A percentile compares a stretch with the other conserved stretches of the same genome.
Conservation (phyloP, 2,329 filamentous ascomycete genomes). For the Daldinia sp. region DNA sequence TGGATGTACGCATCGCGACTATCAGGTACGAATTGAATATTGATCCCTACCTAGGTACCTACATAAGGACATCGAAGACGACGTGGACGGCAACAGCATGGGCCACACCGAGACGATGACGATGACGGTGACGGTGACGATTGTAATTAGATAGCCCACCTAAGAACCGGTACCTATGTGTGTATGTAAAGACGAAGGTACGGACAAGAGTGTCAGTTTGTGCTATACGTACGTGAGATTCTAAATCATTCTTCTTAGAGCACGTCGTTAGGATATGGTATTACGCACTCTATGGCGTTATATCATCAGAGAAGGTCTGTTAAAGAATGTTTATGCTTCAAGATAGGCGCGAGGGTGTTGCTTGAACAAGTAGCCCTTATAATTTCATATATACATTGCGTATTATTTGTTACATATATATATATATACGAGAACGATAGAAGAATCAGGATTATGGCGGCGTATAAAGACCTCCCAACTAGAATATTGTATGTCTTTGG, state of each 20-base stretch:
- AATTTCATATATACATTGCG: neutral
- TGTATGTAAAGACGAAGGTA: neutral
- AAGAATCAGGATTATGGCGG: neutral
- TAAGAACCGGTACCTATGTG: too few relatives aligned
- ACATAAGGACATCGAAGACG: neutral
- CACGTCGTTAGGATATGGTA: neutral
- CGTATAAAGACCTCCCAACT: neutral
- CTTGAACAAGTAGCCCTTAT: too few relatives aligned
- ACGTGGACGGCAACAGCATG: neutral
- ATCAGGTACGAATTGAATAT: conserved; percentile 1
- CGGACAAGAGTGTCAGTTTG: neutral
- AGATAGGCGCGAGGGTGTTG: too few relatives aligned
- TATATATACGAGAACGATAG: neutral
- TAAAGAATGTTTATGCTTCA: too few relatives aligned
- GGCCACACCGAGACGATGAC: too few relatives aligned
- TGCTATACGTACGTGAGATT: neutral
- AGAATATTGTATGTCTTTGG: neutral
- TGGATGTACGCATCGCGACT: conserved; percentile 13
- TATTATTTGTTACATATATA: neutral
- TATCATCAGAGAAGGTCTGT: too few relatives aligned
- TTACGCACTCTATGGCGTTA: neutral
- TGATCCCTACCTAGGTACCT: too few relatives aligned
- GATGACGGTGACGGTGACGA: too few relatives aligned
- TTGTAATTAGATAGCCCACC: too few relatives aligned
- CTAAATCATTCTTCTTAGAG: neutral